phyloP scores from a whole-genome alignment of 2,329 filamentous ascomycete species.

The Fusarium albosuccineum region DNA sequence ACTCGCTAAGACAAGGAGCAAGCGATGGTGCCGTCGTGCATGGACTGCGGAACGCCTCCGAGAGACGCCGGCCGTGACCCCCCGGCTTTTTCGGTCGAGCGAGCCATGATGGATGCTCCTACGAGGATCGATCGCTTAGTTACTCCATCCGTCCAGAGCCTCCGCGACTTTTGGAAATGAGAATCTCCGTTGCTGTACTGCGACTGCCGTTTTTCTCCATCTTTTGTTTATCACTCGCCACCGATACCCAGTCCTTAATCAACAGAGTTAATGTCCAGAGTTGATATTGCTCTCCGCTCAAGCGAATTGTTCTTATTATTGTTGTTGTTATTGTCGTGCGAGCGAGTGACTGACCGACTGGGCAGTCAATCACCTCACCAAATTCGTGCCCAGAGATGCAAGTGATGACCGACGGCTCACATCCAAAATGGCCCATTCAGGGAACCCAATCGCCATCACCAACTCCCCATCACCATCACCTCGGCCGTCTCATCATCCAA shows the following conservation, averaged over 20 bases:
- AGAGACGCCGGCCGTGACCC: conserved; percentile 29
- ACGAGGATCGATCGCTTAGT: background rate
- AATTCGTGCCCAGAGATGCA: conserved; percentile 6
- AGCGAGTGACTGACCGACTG: background rate
- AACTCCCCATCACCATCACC: conserved; percentile 16
- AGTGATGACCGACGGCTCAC: conserved; percentile 10
- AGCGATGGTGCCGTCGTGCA: background rate
- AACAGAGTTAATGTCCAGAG: conserved; percentile 26
- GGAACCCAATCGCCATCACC: conserved; percentile 22
- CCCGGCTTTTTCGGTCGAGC: conserved; percentile 26
- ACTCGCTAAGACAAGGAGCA: conserved; percentile 24
- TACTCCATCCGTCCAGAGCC: conserved; percentile 13
- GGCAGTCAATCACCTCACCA: conserved; percentile 15
- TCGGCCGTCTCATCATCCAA: conserved; percentile 18
- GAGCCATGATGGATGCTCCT: background rate
- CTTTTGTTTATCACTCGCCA: conserved; percentile 32
- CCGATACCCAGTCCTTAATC: conserved; percentile 28
- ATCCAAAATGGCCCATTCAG: conserved; percentile 12
- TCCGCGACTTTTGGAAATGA: conserved; percentile 32
- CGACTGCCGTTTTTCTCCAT: conserved; percentile 20
- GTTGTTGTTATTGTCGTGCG: conserved; percentile 2
- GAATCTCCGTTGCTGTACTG: conserved; percentile 24
- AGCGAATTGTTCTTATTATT: conserved; percentile 7
- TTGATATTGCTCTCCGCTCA: background rate
- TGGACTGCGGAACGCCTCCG: conserved; percentile 31